Evolutionary conservation across 805 yeast genomes (phyloP), one percentile per base, ranked within the genome.

Genomic region (Starmera amethionina): DNA sequence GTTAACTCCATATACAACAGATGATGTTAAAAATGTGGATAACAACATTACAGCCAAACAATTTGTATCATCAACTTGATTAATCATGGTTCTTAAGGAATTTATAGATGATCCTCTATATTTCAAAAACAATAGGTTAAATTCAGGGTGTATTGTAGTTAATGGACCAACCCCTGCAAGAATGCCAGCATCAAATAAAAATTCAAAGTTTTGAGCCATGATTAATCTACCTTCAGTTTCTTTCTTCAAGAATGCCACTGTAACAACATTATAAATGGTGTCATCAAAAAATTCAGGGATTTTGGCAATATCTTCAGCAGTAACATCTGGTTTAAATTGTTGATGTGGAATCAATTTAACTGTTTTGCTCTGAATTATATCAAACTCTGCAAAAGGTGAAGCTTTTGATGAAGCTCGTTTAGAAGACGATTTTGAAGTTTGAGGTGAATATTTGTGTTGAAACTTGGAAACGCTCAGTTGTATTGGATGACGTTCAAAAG

Each of bases 231-330:
- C 31, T 30, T 36, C 34, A 12, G 33, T 32, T 14, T 48, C 49
- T 34, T 40, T 32, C 3, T 42, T 15, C 4, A 47, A 16, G 35
- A 38, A 50, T 1, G 47, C 37, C 19, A 55, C 40, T 13, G 49
- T 36, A 30, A 46, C 43, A 3, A 42, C 38, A 3, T 42, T 33
- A 2, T 44, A 16, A 4, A 46, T 32, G 1, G 55, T 48, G 33
- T 53, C 58, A 16, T 42, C 48, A 16, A 49, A 41, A 30, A 42
- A 42, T 30, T 44, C 51, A 5, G 46, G 50, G 32, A 9, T 43
- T 12, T 22, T 22, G 27, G 27, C 27, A 6, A 22, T 22, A 8
- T 18, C 34, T 5, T 5, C 19, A 3, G 42, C 36, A 32, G 43
- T 43, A 27, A 34, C 45, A 3, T 27, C 28, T 11, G 54, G 55